Evolutionary conservation across 1,139 yeast genomes (phyloP).

Genomic region (Geotrichum bryndzae): DNA sequence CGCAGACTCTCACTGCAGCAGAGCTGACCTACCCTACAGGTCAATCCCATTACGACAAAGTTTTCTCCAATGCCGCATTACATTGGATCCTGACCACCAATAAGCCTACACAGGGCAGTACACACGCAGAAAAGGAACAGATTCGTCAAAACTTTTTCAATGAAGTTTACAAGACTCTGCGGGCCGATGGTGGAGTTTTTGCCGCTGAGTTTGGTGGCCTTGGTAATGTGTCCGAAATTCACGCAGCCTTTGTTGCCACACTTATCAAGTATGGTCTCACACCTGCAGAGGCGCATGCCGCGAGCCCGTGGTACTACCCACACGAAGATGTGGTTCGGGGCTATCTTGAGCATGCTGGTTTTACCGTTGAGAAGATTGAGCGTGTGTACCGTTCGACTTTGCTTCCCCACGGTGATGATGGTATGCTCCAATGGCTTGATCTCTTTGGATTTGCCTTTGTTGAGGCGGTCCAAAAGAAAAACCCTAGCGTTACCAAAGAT

Average conservation of each 20-base stretch:
- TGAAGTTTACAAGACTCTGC: constrained; percentile 73
- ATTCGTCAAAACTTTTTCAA: constrained; percentile 46
- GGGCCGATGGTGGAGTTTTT: constrained; percentile 74
- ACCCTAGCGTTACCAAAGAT: background rate
- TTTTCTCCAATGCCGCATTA: constrained; percentile 26
- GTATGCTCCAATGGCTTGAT: constrained; percentile 24
- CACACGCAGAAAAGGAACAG: constrained; percentile 7
- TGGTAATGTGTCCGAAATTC: constrained; percentile 26
- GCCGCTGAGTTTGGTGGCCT: constrained; percentile 35
- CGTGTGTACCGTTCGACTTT: constrained; percentile 23
- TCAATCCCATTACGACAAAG: constrained; percentile 20
- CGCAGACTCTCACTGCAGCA: constrained; percentile 1
- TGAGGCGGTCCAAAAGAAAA: constrained; percentile 15
- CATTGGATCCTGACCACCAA: constrained; percentile 24
- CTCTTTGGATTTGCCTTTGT: constrained; percentile 24
- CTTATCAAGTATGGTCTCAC: constrained; percentile 18
- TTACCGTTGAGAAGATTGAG: constrained; percentile 22
- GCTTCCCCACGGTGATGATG: constrained; percentile 22
- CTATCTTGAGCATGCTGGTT: constrained; percentile 22
- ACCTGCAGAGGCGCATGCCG: constrained; percentile 8
- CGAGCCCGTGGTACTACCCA: constrained; percentile 25
- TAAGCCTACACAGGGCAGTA: constrained; percentile 1
- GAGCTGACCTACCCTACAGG: constrained; percentile 9
- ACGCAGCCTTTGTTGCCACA: constrained; percentile 21
- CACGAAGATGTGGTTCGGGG: constrained; percentile 17